Evolutionary conservation across 2,329 filamentous ascomycete genomes (phyloP).

Genomic region (Curvularia lunata): DNA sequence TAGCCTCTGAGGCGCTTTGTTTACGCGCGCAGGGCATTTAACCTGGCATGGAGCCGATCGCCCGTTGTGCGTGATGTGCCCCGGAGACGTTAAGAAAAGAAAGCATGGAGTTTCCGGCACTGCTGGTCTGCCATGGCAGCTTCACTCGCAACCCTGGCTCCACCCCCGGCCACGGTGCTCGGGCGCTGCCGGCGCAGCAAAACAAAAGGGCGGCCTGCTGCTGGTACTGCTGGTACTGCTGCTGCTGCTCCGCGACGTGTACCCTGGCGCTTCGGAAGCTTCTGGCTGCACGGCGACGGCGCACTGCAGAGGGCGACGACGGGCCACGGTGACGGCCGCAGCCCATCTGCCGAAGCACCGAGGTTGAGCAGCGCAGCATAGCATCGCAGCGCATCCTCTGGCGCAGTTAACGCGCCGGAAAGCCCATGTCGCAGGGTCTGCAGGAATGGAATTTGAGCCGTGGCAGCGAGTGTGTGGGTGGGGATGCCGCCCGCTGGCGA

Average conservation of each 20-base stretch:
- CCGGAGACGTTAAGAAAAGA: slow-evolving; percentile 9
- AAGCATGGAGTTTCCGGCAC: slow-evolving; percentile 1
- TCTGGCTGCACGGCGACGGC: slow-evolving; percentile 33
- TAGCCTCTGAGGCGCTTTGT: slow-evolving; percentile 4
- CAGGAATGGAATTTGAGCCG: slow-evolving; percentile 18
- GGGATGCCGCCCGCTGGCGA: slow-evolving; percentile 11
- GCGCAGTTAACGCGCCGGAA: no score
- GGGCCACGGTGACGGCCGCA: neutral
- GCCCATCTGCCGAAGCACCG: slow-evolving; percentile 12
- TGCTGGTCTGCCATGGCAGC: slow-evolving; percentile 11
- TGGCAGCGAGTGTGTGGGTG: slow-evolving; percentile 13
- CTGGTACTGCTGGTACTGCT: neutral
- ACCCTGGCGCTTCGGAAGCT: slow-evolving; percentile 27
- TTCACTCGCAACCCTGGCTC: slow-evolving; percentile 22
- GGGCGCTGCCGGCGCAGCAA: slow-evolving; percentile 21
- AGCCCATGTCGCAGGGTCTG: slow-evolving; percentile 7
- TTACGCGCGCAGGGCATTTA: slow-evolving; percentile 16
- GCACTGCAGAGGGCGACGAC: slow-evolving; percentile 31
- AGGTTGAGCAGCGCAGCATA: slow-evolving; percentile 26
- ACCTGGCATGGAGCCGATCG: slow-evolving; percentile 28
- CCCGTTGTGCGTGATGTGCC: slow-evolving; percentile 14
- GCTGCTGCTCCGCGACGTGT: slow-evolving; percentile 5
- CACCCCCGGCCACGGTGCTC: slow-evolving; percentile 22
- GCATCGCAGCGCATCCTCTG: no score
- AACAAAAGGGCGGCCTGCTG: slow-evolving; percentile 16